Base-by-base conservation (phyloP, 192 early-diverging fungal species). In the Gryganskiella cystojenkinii region DNA sequence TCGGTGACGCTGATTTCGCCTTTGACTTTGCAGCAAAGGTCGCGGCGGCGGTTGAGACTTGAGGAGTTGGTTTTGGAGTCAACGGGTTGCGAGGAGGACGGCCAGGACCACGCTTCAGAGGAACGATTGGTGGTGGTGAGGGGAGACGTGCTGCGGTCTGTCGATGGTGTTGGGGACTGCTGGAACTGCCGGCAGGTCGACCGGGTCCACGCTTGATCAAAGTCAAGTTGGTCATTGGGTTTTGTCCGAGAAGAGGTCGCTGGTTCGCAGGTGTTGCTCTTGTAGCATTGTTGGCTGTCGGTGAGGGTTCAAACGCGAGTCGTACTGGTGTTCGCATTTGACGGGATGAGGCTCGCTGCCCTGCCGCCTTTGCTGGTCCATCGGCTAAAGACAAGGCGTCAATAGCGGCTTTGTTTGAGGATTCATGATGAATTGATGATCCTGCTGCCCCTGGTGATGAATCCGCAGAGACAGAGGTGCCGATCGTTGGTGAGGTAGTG, bases 71-170 rank as follows among this genome's bases (percentile, higher is more conserved):
- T 40, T 52, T 59, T 4, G 44, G 28, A 1, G 57, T 15, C n/a
- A 61, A 35, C 2, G 64, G 71, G 24, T 75, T 67, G 34, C 71
- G 71, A n/a, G 71, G 71, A 46, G 79, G 79, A 51, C 79, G 58
- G 22, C 79, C 79, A 42, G 79, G 79, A 4, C 79, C 79, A 50
- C 79, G 70, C 28, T 80, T 80, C 30, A 62, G 19, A 7, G 65
- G 73, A 2, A 76, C 54, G 6, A 63, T n/a, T 3, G 59, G 53
- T 30, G 73, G 59, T 34, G 73, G 52, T 27, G 56, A 28, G 19
- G 51, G 47, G n/a, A 56, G 64, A 3, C 33, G 40, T 14, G 61
- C 22, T 2, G 22, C 34, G 8, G 34, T 56, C 28, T 28, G 27
- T 10, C 27, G 24, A 45, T 52, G 70, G 20, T 24, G 13, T 6